Base-by-base conservation (phyloP, 2,329 filamentous ascomycete species). In the Cordyceps javanica region DNA sequence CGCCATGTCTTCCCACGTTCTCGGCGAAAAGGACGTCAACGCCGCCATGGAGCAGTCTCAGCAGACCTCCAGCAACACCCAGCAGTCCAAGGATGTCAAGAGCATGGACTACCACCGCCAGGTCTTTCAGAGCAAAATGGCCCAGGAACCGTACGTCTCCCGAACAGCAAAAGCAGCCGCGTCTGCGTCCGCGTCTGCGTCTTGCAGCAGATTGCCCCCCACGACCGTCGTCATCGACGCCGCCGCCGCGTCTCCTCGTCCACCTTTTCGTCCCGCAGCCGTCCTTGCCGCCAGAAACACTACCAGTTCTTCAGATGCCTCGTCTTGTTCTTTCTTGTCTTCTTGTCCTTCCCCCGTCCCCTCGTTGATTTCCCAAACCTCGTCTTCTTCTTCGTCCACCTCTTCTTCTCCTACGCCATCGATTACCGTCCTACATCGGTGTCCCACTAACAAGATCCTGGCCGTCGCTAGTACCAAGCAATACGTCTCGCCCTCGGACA, bases 401-500 rank as follows among this genome's bases (percentile, higher is more conserved):
- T 41, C 61, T 61, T 56, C 59, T 36, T 55, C 57, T 13, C 50
- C 57, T 5, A 34, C 57, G 48, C 55, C 57, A 46, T 41, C 58
- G 16, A 39, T 55, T 30, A 52, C 52, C 32, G 53, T 21, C 39
- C 14, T 54, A 38, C 51, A 44, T n/a, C 46, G 57, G 6, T 39
- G 39, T 36, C 57, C 52, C 32, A 39, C 50, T 62, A 59, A 59
- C 58, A 56, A 62, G 49, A 30, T 6, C 39, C 28, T 60, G 30
- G 57, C 25, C 46, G 45, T 54, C 16, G 10, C 16, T 63, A 74
- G 75, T 53, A 66, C 72, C 46, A 75, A 78, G 65, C 76, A 81
- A 63, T 93, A 92, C 74, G 78, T 92, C 70, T 92, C 88, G 19
- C 90, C 90, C 3, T 92, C 89, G n/a, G 90, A 95, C 73, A 86